These are phyloP conservation scores for Trametes meyenii DNA, from an alignment of 768 basidiomycete species.

Conservation along the genomic window DNA sequence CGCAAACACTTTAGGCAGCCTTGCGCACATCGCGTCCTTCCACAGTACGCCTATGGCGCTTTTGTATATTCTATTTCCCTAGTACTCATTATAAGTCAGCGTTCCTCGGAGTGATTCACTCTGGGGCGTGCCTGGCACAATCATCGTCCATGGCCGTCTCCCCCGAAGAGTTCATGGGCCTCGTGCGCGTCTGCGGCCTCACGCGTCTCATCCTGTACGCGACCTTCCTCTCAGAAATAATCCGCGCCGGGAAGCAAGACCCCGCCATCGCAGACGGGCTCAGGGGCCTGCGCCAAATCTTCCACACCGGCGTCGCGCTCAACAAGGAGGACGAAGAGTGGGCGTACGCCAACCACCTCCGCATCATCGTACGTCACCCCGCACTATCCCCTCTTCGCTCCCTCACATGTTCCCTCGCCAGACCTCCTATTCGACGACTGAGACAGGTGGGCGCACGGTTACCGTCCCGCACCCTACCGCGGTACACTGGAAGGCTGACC, in stretches of 20 bases:
- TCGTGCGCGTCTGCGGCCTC: constrained; percentile 15
- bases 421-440: constrained; percentile 19
- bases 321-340: constrained; percentile 25
- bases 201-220: constrained; percentile 22
- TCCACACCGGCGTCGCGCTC: constrained; percentile 25
- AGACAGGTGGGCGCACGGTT: constrained; percentile 11
- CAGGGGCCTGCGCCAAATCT: constrained; percentile 11
- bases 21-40: constrained; percentile 23
- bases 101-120: constrained; percentile 9
- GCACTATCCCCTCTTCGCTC: not conserved
- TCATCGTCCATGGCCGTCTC: constrained; percentile 19
- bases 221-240: constrained; percentile 20
- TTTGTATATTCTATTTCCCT: not conserved
- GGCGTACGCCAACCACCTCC: constrained; percentile 15
- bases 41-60: not conserved
- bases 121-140: constrained; percentile 22
- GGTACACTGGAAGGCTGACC: not conserved
- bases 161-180: constrained; percentile 15
- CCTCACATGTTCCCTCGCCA: not conserved
- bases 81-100: not conserved
- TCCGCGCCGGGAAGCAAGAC: constrained; percentile 15
- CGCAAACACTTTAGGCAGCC: constrained; percentile 24
- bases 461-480: no score
- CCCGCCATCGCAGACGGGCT: constrained; percentile 10
- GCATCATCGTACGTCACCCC: constrained; percentile 6